Percentiles rank a stretch among this genome's conserved stretches.
Evolutionary conservation across 108 stramenopile species (phyloP).

Genomic region (Cylindrotheca closterium): DNA sequence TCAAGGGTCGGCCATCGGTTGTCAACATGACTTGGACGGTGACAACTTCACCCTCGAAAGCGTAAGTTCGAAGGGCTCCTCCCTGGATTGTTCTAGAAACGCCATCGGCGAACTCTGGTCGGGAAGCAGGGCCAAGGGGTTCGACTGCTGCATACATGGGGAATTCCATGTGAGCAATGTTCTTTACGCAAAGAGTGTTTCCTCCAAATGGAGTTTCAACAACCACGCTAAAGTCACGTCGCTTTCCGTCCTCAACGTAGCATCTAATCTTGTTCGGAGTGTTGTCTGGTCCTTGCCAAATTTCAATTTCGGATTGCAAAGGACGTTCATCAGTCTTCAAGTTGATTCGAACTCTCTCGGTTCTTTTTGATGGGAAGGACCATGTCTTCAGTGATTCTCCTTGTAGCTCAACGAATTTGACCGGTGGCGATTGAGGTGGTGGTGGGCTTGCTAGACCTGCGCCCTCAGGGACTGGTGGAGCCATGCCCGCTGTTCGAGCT

Average conservation of each 20-base stretch:
- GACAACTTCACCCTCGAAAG: slow-evolving; percentile 70
- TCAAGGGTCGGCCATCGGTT: slow-evolving; percentile 85
- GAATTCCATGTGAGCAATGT: slow-evolving; percentile 76
- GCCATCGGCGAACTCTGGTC: slow-evolving; percentile 33
- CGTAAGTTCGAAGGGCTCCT: slow-evolving; percentile 71
- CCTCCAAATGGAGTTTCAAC: slow-evolving; percentile 72
- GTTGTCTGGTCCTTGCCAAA: slow-evolving; percentile 85
- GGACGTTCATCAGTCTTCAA: slow-evolving; percentile 76
- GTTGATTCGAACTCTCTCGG: slow-evolving; percentile 62
- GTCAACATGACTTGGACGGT: slow-evolving; percentile 68
- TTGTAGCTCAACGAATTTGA: slow-evolving; percentile 48
- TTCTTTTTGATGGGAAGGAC: slow-evolving; percentile 47
- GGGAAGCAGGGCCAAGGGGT: slow-evolving; percentile 31
- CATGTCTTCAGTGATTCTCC: slow-evolving; percentile 76
- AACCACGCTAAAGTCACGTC: slow-evolving; percentile 69
- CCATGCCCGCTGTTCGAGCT: neutral
- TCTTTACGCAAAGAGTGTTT: slow-evolving; percentile 76
- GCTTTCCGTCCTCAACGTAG: slow-evolving; percentile 77
- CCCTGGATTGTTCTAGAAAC: slow-evolving; percentile 68
- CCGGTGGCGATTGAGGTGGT: neutral
- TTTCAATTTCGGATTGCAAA: slow-evolving; percentile 61
- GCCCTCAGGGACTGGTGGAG: neutral
- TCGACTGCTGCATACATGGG: slow-evolving; percentile 65
- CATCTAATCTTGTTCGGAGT: slow-evolving; percentile 77
- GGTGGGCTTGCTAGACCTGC: neutral